phyloP scores from a whole-genome alignment of 1,284 basidiomycete species.

The Polyporus tsugae region DNA sequence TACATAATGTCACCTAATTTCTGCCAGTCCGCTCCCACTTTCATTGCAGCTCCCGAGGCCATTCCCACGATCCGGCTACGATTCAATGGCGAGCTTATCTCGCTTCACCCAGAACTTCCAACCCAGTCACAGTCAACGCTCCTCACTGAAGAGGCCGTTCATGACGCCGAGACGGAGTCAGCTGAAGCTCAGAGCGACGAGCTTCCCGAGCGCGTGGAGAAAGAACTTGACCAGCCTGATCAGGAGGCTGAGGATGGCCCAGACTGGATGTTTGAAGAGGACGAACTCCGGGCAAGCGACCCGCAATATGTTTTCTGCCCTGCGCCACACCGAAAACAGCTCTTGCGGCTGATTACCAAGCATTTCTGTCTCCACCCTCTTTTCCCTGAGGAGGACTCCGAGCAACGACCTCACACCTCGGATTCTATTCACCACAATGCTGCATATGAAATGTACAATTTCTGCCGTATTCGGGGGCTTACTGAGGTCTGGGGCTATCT shows the following conservation, averaged over 20 bases:
- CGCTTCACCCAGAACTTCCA: neutral
- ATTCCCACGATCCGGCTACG: neutral
- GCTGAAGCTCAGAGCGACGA: neutral
- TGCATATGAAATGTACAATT: slow-evolving; percentile 27
- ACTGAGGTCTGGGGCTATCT: slow-evolving; percentile 32
- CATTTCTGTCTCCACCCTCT: slow-evolving; percentile 29
- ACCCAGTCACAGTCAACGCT: neutral
- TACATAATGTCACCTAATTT: neutral
- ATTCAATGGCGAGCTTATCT: neutral
- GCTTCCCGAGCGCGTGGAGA: neutral
- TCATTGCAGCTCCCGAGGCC: neutral
- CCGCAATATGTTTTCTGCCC: slow-evolving; percentile 28
- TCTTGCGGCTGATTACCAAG: slow-evolving; percentile 26
- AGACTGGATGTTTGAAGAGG: neutral
- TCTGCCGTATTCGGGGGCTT: slow-evolving; percentile 24
- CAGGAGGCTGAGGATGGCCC: neutral
- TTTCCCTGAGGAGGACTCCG: slow-evolving; percentile 27
- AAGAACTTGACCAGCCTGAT: neutral
- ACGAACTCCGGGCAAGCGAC: neutral
- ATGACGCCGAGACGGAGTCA: no score
- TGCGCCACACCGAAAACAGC: slow-evolving; percentile 18
- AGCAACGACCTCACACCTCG: neutral
- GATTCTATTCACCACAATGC: slow-evolving; percentile 24
- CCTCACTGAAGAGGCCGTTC: no score
- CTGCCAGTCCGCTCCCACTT: neutral